Evolutionary conservation across 2,329 filamentous ascomycete species (phyloP).

Genomic region (Botrytis elliptica): DNA sequence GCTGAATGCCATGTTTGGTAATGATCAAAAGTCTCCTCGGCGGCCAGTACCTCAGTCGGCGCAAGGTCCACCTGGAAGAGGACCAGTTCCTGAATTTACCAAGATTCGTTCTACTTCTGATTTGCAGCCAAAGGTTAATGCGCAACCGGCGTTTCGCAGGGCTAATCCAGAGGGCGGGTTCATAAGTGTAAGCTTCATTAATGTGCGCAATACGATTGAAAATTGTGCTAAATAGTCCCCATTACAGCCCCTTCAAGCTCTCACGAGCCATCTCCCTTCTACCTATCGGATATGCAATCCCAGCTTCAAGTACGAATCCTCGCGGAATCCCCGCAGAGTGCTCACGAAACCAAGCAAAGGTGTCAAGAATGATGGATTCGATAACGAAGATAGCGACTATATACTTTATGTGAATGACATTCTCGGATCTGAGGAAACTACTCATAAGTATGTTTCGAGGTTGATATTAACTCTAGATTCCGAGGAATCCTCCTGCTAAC

Average conservation of each 20-base stretch:
- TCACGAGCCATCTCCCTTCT: slow-evolving; percentile 87
- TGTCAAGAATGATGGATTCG: slow-evolving; percentile 96
- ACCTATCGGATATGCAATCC: slow-evolving; percentile 99
- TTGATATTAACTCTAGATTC: slow-evolving; percentile 28
- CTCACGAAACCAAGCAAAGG: slow-evolving; percentile 98
- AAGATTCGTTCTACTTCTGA: slow-evolving; percentile 72
- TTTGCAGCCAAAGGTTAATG: slow-evolving; percentile 77
- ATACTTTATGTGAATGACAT: slow-evolving; percentile 99
- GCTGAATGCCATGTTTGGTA: slow-evolving; percentile 64
- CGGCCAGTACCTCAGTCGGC: slow-evolving; percentile 50
- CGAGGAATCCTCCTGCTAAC: slow-evolving; percentile 34
- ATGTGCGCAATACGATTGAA: slow-evolving; percentile 3
- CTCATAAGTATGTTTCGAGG: slow-evolving; percentile 73
- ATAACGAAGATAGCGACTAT: slow-evolving; percentile 99
- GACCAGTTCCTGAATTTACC: slow-evolving; percentile 83
- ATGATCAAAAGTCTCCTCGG: slow-evolving; percentile 58
- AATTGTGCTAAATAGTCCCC: slow-evolving; percentile 32
- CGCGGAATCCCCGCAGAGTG: slow-evolving; percentile 89
- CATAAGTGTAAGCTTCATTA: slow-evolving; percentile 71
- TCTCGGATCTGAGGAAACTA: slow-evolving; percentile 92
- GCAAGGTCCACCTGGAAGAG: slow-evolving; percentile 50
- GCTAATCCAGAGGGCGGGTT: slow-evolving; percentile 97
- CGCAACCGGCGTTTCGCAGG: slow-evolving; percentile 85
- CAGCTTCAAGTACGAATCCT: slow-evolving; percentile 97
- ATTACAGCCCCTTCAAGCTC: slow-evolving; percentile 81